Percentiles rank a stretch among this genome's conserved stretches.
Conservation (phyloP, 495 filamentous ascomycete genomes). For the Cercophora scortea region DNA sequence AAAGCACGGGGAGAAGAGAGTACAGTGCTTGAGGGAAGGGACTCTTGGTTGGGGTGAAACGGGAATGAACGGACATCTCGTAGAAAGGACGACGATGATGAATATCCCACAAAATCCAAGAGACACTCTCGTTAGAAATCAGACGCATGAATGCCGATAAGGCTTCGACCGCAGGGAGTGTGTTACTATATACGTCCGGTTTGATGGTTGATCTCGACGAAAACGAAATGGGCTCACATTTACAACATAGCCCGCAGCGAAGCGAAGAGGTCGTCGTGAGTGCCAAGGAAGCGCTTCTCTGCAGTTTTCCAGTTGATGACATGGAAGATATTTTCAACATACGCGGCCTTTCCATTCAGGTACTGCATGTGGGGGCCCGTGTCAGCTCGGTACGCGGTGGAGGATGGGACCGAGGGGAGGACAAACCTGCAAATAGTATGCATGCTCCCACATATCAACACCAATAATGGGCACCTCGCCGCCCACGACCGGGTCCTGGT, state of each 20-base stretch:
- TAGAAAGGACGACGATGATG: too few species aligned
- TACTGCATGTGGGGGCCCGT: constrained; percentile 39
- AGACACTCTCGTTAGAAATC: too few species aligned
- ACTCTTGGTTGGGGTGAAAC: too few species aligned
- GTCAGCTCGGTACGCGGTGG: constrained; percentile 1
- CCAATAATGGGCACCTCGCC: constrained; percentile 82
- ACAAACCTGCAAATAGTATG: constrained; percentile 74
- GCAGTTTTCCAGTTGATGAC: constrained; percentile 96
- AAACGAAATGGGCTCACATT: background rate
- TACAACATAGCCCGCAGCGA: constrained; percentile 19
- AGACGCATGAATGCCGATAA: too few species aligned
- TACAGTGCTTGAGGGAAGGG: too few species aligned
- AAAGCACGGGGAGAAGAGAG: too few species aligned
- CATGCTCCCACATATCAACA: constrained; percentile 90
- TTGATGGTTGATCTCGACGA: background rate
- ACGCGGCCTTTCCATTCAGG: constrained; percentile 95
- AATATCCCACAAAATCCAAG: too few species aligned
- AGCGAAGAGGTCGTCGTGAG: constrained; percentile 27
- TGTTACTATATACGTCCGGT: too few species aligned
- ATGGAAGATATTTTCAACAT: constrained; percentile 94
- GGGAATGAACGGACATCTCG: too few species aligned
- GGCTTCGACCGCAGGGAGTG: too few species aligned
- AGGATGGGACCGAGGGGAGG: constrained; percentile 13
- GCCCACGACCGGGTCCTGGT: constrained; percentile 90
- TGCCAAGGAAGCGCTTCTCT: constrained; percentile 64